Base-by-base conservation (phyloP, 1,284 basidiomycete species). In the Amanita bisporigera region DNA sequence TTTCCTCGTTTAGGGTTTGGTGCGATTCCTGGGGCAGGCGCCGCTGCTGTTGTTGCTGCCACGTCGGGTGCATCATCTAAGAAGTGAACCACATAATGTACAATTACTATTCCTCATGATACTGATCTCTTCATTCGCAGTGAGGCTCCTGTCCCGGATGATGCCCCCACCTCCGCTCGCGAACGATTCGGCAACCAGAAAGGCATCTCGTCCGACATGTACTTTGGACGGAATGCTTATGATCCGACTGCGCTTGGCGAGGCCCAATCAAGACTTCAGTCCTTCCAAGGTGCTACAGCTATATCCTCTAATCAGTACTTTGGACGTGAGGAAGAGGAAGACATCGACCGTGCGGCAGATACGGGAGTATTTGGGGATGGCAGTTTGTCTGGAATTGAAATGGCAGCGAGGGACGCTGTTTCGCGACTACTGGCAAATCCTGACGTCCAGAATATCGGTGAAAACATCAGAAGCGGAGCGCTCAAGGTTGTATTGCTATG, bases 291-390 rank as follows among this genome's bases (percentile, higher is more conserved):
- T 19, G 95, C 97, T 29, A 94, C 94, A 0, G 90, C 95, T 38
- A 99, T 99, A 76, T 98, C 96, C 6, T 97, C 95, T 49, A 98
- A 91, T 77, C 92, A 95, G 71, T 98, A 98, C 87, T 98, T 97
- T 81, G 98, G 97, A 4, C 86, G 96, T 24, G 97, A 98, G 52
- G 94, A 96, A 58, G 93, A 94, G 12, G 75, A 74, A 52, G 72
- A 69, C 58, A 57, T 69, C 31, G 72, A 71, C 68, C 83, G 83
- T 69, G 78, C 78, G 72, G 83, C 83, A 31, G 78, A 81, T 47
- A 86, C 84, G n/a, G 85, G 83, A 1, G 82, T 86, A 24, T 67
- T 90, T 66, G 90, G 87, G 21, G 87, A 93, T 73, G 90, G 91
- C 26, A 92, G 88, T 71, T 85, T 96, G 67, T 88, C 90, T 6